Evolutionary conservation across 148 eudicot species (phyloP), one percentile per base, ranked within the genome.

Genomic region (Mesembryanthemum crystallinum): DNA sequence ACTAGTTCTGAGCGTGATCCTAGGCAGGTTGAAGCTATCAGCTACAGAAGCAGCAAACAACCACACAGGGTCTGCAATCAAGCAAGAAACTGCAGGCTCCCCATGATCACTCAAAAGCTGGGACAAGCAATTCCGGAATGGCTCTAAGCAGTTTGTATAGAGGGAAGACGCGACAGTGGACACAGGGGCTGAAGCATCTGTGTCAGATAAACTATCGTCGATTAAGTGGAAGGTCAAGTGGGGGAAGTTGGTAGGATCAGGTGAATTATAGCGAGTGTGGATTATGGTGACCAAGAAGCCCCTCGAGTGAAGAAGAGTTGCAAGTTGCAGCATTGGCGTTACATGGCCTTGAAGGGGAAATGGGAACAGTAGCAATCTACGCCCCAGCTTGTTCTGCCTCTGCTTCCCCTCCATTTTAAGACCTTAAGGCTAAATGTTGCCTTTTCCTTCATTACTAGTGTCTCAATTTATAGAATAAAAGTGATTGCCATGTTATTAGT

Each of bases 31-130:
- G 5, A 81, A 57, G 7, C 32, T 47, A 0, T 83, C 68, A 29
- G 83, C 79, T 7, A 79, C 86, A 3, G 24, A 52, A 27, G 62
- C 45, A 4, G 80, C 55, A 23, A 75, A 83, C 29, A 63, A 30
- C 87, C 78, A 80, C 52, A 60, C 11, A 28, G 86, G 67, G 78
- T 87, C 89, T 8, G 80, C 66, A 39, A 86, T 79, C 64, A 82
- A 25, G 67, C 89, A 86, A 47, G 67, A 42, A 4, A 83, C 37
- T 3, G 11, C 14, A 45, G 39, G 60, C 14, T 60, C 69, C 9
- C 66, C 27, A 0, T 30, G 65, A 30, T 4, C 49, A 15, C 70
- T 47, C 75, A 80, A 13, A 60, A 83, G 47, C 17, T 23, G 55
- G 13, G 79, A 59, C 61, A 83, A 77, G 72, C 81, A 81, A 5